Percentiles rank a stretch among this genome's conserved stretches.
Evolutionary conservation across 352 stramenopile genomes (phyloP).

Genomic region (Pythium volutum): DNA sequence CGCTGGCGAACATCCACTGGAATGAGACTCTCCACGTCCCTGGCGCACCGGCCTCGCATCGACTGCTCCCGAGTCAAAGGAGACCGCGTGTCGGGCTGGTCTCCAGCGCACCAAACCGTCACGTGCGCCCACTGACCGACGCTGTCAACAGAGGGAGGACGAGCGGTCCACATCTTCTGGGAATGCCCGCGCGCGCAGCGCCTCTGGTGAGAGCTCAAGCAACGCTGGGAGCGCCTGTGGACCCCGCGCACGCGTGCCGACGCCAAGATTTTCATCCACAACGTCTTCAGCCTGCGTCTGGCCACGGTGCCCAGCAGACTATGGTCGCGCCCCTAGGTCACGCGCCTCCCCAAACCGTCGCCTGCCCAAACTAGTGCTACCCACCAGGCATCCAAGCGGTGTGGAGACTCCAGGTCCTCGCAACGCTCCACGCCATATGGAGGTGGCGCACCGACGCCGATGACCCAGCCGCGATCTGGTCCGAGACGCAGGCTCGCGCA

Average conservation of each 20-base stretch:
- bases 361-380: no score
- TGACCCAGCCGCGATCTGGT: no score
- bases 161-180: background rate
- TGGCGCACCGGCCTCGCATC: background rate
- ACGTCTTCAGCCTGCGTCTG: background rate
- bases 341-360: no score
- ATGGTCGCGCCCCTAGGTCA: background rate
- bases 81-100: background rate
- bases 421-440: no score
- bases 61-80: background rate
- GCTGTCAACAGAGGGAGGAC: background rate
- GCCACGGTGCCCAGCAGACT: background rate
- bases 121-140: background rate
- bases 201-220: background rate
- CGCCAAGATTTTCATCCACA: background rate
- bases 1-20: no score
- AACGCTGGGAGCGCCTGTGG: background rate
- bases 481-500: no score
- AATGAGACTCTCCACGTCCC: no score
- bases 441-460: no score
- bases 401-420: no score
- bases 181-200: background rate
- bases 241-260: background rate
- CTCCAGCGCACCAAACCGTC: background rate
- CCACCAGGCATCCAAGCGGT: no score